Evolutionary conservation across 106 monocot species (phyloP).

Genomic region (Platanthera guangdongensis): DNA sequence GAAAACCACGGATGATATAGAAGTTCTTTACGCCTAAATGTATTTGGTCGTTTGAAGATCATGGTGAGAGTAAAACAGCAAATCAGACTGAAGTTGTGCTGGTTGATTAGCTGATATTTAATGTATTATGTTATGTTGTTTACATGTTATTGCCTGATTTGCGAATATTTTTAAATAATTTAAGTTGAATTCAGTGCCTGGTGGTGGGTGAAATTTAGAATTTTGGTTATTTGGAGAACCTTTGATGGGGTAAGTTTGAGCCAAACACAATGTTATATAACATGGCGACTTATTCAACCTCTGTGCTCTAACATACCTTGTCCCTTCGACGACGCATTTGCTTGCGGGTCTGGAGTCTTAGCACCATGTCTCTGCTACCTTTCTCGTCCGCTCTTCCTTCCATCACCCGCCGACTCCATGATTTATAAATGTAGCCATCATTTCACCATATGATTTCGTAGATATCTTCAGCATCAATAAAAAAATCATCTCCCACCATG

Average conservation of each 20-base stretch:
- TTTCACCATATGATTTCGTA: too few relatives aligned
- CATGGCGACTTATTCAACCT: neutral
- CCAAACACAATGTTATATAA: neutral
- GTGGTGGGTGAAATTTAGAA: neutral
- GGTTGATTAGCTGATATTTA: neutral
- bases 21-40: neutral
- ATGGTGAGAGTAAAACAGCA: too few relatives aligned
- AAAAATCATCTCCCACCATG: too few relatives aligned
- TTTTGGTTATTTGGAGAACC: neutral
- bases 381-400: too few relatives aligned
- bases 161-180: neutral
- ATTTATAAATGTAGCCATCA: too few relatives aligned
- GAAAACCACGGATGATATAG: neutral
- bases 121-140: neutral
- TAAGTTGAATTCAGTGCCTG: neutral
- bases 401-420: too few relatives aligned
- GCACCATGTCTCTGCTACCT: too few relatives aligned
- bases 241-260: neutral
- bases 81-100: neutral
- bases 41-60: too few relatives aligned
- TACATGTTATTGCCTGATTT: neutral
- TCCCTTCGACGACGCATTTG: too few relatives aligned
- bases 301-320: too few relatives aligned
- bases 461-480: too few relatives aligned
- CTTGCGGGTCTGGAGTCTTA: too few relatives aligned